These are phyloP conservation scores for Pichia heedii DNA, from an alignment of 805 yeast genomes.

Conservation along the genomic window DNA sequence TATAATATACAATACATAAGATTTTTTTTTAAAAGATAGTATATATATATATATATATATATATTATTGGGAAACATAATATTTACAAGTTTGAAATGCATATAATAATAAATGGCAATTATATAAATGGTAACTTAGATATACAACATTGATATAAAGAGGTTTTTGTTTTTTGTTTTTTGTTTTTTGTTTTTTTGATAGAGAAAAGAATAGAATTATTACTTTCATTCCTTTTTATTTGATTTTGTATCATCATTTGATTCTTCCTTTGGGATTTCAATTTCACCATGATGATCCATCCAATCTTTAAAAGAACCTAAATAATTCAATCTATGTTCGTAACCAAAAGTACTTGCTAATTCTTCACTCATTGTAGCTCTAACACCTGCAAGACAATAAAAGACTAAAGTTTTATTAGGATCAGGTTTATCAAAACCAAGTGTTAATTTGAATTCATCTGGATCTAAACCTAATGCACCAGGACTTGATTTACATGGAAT, in stretches of 20 bases:
- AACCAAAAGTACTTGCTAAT: slow-evolving; percentile 85
- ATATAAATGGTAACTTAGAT: too few relatives aligned
- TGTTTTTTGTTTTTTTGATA: too few relatives aligned
- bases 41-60: too few relatives aligned
- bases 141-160: too few relatives aligned
- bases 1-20: too few relatives aligned
- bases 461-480: slow-evolving; percentile 75
- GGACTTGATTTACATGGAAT: slow-evolving; percentile 88
- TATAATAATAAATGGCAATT: too few relatives aligned
- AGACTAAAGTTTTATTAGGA: slow-evolving; percentile 61
- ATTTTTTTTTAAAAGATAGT: too few relatives aligned
- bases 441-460: slow-evolving; percentile 70
- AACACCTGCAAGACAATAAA: slow-evolving; percentile 89
- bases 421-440: slow-evolving; percentile 80
- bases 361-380: slow-evolving; percentile 88
- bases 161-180: too few relatives aligned
- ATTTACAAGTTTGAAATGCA: too few relatives aligned
- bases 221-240: too few relatives aligned
- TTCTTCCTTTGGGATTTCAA: slow-evolving; percentile 10
- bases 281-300: slow-evolving; percentile 37
- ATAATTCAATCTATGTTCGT: slow-evolving; percentile 75
- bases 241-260: background rate
- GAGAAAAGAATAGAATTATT: too few relatives aligned
- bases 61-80: too few relatives aligned
- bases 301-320: slow-evolving; percentile 85